Base-by-base conservation (phyloP, 192 early-diverging fungal species). In the Haplosporangium gracile region DNA sequence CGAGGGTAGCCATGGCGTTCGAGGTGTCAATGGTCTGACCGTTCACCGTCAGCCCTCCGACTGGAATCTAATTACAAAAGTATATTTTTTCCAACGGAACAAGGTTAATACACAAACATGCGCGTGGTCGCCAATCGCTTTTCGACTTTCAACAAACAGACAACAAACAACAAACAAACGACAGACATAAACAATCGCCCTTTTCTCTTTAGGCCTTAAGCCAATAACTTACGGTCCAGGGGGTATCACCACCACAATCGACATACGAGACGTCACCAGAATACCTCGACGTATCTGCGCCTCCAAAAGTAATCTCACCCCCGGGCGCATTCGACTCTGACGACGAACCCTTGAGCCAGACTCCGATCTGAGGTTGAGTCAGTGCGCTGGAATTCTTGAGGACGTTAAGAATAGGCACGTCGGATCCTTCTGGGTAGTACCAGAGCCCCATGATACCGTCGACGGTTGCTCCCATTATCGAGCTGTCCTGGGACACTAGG, bases 1-100 rank as follows among this genome's bases (percentile, higher is more conserved):
- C 93, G 16, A 93, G 89, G n/a, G 90, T 89, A 18, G 90, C 79
- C 22, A 69, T 36, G 1, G 68, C 53, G 20, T 60, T 43, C 18
- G 72, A 39, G 39, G 65, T 60, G 34, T 55, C 49, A 15, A 77
- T 42, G 26, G 42, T 55, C 34, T 75, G 42, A 24, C 82, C 79
- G 55, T 83, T 84, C 20, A 80, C 69, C 4, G 39, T 78, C 43
- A 86, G 13, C 2, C 84, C 36, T 16, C 22, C 65, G 18, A 86
- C 55, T 47, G 84, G 84, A 22, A 86, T 80, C 77, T 83, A 68
- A 26, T 71, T 10, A 29, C 29, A 65, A 65, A 15, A 65, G 0
- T 5, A 51, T 49, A 16, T 4, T 18, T 51, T 49, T 22, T 22
- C 15, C 60, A 15, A 53, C 24, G 60, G 60, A 65, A 65, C 26